phyloP scores from a whole-genome alignment of 2,329 filamentous ascomycete species.

The Fusarium nurragi region DNA sequence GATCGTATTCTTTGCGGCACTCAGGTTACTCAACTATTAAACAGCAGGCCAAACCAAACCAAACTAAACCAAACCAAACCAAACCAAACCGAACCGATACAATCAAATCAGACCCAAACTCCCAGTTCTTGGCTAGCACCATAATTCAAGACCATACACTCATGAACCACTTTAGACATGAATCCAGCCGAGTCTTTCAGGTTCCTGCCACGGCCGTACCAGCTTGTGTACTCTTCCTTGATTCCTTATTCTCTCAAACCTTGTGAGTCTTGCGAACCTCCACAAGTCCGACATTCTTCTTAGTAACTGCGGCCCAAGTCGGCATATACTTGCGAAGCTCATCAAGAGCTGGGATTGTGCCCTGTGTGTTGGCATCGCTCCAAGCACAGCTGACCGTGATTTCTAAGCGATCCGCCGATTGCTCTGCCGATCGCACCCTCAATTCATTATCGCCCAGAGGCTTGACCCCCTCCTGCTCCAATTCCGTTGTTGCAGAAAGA shows the following conservation, averaged over 20 bases:
- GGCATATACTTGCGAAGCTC: conserved; percentile 82
- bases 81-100: conserved; percentile 10
- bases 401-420: conserved; percentile 53
- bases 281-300: conserved; percentile 79
- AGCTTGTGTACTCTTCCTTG: background rate
- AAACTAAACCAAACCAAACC: conserved; percentile 8
- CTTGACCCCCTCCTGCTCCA: background rate
- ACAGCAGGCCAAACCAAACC: conserved; percentile 11
- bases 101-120: conserved; percentile 19
- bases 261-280: conserved; percentile 75
- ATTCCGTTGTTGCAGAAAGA: background rate
- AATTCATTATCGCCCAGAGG: conserved; percentile 20
- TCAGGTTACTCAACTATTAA: conserved; percentile 27
- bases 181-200: background rate
- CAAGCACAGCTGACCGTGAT: conserved; percentile 82
- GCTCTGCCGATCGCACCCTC: conserved; percentile 13
- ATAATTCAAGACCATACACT: background rate
- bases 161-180: conserved; percentile 20
- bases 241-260: conserved; percentile 5
- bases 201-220: background rate
- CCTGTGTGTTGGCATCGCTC: conserved; percentile 81
- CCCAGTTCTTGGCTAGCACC: conserved; percentile 24
- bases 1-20: conserved; percentile 5
- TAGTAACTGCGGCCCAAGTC: conserved; percentile 80
- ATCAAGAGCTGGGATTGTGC: conserved; percentile 82